Base-by-base conservation (phyloP, 2,329 filamentous ascomycete species). In the Stachybotrys elegans region DNA sequence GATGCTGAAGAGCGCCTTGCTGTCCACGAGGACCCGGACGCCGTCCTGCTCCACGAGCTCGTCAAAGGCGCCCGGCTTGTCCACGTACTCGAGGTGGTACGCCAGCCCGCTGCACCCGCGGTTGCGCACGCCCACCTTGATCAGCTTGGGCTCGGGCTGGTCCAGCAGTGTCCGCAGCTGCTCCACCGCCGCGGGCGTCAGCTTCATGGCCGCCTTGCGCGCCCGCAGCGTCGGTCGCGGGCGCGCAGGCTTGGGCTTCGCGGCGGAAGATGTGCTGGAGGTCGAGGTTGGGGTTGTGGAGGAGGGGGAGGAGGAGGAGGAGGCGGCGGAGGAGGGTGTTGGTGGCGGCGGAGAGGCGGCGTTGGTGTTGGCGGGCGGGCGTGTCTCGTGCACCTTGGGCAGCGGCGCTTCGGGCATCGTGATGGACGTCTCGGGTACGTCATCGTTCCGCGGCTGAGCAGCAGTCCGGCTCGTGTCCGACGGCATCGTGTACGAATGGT, bases 1-100 rank as follows among this genome's bases (percentile, higher is more conserved):
- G 43, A 98, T 97, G 66, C 92, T 97, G 63, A 98, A 91, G 40
- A 98, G 71, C 34, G 93, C 93, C 72, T 96, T 97, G 75, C 88
- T 95, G 66, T 98, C 93, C 45, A 98, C 93, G 62, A 97, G 66
- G 25, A 98, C 92, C 68, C 88, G 92, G 45, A 98, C 92, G 0
- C 92, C 93, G 58, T 97, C 93, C 63, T 98, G 93, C 61, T 94
- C 91, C 2, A 98, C 89, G 42, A 84, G 76, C 66, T 98, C 93
- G 57, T 98, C 93, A 57, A 97, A 92, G 29, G 79, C 73, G 4
- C 83, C 89, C 0, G 92, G 79, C 73, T 91, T 91, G 56, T 97
- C 91, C 40, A 97, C 92, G 57, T 92, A 98, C 67, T 97, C 91
- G 22, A 98, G 73, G 60, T 96, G 83, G 63, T 98, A 98, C 23